phyloP scores from a whole-genome alignment of 2,329 filamentous ascomycete species.

The Diplodia sapinea region DNA sequence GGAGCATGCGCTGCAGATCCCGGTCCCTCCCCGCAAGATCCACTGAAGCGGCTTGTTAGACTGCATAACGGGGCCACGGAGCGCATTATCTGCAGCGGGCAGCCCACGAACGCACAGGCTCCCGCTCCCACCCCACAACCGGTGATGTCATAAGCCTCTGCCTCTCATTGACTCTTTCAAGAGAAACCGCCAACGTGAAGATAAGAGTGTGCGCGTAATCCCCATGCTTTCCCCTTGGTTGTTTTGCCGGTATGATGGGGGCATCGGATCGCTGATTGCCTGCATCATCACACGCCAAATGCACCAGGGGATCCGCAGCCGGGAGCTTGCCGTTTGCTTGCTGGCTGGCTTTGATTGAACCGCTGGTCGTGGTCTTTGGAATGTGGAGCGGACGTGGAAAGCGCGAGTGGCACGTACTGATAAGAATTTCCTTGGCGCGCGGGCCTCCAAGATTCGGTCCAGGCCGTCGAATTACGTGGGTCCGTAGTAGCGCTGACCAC shows the following conservation, averaged over 20 bases:
- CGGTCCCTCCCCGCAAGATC: slow-evolving; percentile 16
- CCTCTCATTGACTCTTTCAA: background rate
- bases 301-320: background rate
- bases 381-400: background rate
- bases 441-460: too few relatives aligned
- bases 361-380: background rate
- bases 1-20: background rate
- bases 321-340: slow-evolving; percentile 9
- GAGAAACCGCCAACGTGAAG: background rate
- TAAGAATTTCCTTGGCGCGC: slow-evolving; percentile 6
- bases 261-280: background rate
- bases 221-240: background rate
- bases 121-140: background rate
- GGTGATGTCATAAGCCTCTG: slow-evolving; percentile 12
- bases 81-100: slow-evolving; percentile 1
- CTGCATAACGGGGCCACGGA: slow-evolving; percentile 19
- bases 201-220: background rate
- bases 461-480: too few relatives aligned
- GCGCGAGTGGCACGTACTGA: slow-evolving; percentile 13
- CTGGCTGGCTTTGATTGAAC: background rate
- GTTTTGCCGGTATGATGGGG: background rate
- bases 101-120: background rate
- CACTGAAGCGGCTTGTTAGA: background rate
- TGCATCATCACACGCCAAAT: slow-evolving; percentile 2
- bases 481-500: too few relatives aligned